These are phyloP conservation scores for Russula compacta DNA, from an alignment of 768 basidiomycete genomes.

Conservation along the genomic window DNA sequence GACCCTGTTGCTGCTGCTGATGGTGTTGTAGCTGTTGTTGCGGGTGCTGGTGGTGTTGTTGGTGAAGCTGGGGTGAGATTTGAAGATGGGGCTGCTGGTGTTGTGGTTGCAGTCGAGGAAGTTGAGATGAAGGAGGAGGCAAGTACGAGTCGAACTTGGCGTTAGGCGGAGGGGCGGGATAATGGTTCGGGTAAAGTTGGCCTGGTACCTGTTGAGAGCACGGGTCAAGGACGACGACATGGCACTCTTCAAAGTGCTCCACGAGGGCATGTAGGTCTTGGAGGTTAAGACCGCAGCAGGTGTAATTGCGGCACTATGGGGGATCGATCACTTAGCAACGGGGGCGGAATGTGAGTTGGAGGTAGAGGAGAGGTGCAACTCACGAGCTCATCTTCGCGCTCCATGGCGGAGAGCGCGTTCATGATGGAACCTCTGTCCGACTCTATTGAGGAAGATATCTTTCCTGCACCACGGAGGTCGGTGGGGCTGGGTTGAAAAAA, in stretches of 20 bases:
- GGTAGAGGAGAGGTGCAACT: constrained; percentile 24
- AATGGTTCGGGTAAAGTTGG: constrained; percentile 14
- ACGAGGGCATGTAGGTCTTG: constrained; percentile 74
- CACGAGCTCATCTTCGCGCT: constrained; percentile 66
- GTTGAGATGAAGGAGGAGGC: neutral
- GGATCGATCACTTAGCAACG: constrained; percentile 14
- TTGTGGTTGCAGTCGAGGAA: neutral
- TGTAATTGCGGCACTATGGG: constrained; percentile 72
- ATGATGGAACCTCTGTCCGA: constrained; percentile 50
- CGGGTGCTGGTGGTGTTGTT: constrained; percentile 19
- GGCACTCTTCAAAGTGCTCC: constrained; percentile 87
- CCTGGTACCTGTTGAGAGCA: constrained; percentile 23
- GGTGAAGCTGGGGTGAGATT: constrained; percentile 20
- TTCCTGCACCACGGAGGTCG: constrained; percentile 37
- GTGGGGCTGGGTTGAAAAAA: constrained; percentile 28
- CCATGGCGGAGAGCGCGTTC: constrained; percentile 58
- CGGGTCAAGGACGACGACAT: constrained; percentile 65
- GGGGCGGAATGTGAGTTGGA: neutral
- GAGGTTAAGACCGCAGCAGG: constrained; percentile 77
- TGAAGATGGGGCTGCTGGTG: constrained; percentile 23
- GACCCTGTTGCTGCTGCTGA: constrained; percentile 27
- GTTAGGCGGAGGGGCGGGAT: constrained; percentile 7
- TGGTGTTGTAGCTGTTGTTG: constrained; percentile 25
- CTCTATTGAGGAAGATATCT: constrained; percentile 46
- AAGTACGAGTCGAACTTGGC: constrained; percentile 9